These are phyloP conservation scores for Penicillium waksmanii DNA, from an alignment of 495 filamentous ascomycete species.

Conservation along the genomic window DNA sequence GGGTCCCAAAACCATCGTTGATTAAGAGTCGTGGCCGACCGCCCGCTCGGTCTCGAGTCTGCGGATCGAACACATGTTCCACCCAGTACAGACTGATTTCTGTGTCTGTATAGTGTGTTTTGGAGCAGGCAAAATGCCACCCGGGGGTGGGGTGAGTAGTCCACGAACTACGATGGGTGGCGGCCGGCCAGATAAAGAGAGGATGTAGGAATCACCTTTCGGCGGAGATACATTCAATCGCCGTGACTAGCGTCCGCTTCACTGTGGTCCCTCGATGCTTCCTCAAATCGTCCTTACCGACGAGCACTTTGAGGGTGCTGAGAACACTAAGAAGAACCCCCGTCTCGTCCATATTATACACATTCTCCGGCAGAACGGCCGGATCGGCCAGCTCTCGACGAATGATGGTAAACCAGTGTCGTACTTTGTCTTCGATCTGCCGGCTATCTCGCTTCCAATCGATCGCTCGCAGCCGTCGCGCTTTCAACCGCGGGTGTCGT, in stretches of 20 bases:
- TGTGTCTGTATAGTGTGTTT: conserved; percentile 35
- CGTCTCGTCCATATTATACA: conserved; percentile 39
- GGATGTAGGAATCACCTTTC: conserved; percentile 26
- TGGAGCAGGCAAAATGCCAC: conserved; percentile 34
- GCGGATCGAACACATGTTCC: conserved; percentile 36
- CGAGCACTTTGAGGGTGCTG: conserved; percentile 40
- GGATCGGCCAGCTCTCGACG: conserved; percentile 15
- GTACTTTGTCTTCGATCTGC: background rate
- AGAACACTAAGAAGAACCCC: conserved; percentile 40
- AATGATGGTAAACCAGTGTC: conserved; percentile 7
- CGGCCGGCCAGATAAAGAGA: conserved; percentile 44
- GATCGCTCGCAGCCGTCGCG: conserved; percentile 16
- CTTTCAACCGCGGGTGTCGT: conserved; percentile 31
- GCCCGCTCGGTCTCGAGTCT: conserved; percentile 30
- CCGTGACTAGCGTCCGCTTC: conserved; percentile 34
- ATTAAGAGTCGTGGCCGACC: conserved; percentile 29
- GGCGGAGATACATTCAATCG: conserved; percentile 36
- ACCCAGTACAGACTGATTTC: conserved; percentile 40
- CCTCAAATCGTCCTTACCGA: conserved; percentile 37
- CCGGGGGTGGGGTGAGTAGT: conserved; percentile 35
- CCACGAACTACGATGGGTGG: conserved; percentile 26
- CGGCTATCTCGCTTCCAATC: background rate
- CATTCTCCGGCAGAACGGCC: conserved; percentile 29
- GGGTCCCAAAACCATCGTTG: conserved; percentile 29
- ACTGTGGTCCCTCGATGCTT: conserved; percentile 35